Evolutionary conservation across 352 stramenopile species (phyloP).

Genomic region (Pythium aphanidermatum): DNA sequence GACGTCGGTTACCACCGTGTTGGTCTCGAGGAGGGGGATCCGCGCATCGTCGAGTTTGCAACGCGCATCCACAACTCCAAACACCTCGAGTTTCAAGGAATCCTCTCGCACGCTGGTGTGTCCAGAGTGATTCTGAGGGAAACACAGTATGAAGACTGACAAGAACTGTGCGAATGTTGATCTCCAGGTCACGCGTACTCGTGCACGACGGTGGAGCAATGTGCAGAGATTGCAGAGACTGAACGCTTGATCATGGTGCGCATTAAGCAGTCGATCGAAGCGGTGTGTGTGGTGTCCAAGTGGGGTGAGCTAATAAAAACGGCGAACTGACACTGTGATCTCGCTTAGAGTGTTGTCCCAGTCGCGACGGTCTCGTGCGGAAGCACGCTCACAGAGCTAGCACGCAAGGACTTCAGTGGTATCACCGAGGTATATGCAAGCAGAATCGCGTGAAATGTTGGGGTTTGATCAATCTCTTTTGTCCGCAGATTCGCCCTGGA

Average conservation of each 20-base stretch:
- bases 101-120: conserved; percentile 54
- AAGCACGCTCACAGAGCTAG: conserved; percentile 59
- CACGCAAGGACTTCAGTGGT: conserved; percentile 48
- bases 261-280: conserved; percentile 48
- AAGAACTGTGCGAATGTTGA: neutral
- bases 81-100: conserved; percentile 44
- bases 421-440: conserved; percentile 48
- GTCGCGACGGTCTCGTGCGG: conserved; percentile 58
- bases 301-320: no score
- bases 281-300: conserved; percentile 16
- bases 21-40: conserved; percentile 51
- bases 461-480: neutral
- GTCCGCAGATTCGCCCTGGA: conserved; percentile 44
- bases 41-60: conserved; percentile 41
- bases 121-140: neutral
- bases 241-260: conserved; percentile 59
- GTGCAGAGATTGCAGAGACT: conserved; percentile 41
- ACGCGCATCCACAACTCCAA: conserved; percentile 41
- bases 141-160: neutral
- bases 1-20: conserved; percentile 75
- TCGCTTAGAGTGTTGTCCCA: conserved; percentile 38
- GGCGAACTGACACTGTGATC: no score
- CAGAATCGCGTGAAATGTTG: neutral
- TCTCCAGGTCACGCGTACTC: conserved; percentile 47
- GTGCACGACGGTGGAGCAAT: conserved; percentile 45